Percentiles rank a stretch among this genome's conserved stretches.
phyloP scores from a whole-genome alignment of 306 rosid genomes.

The Erythrophleum fordii region DNA sequence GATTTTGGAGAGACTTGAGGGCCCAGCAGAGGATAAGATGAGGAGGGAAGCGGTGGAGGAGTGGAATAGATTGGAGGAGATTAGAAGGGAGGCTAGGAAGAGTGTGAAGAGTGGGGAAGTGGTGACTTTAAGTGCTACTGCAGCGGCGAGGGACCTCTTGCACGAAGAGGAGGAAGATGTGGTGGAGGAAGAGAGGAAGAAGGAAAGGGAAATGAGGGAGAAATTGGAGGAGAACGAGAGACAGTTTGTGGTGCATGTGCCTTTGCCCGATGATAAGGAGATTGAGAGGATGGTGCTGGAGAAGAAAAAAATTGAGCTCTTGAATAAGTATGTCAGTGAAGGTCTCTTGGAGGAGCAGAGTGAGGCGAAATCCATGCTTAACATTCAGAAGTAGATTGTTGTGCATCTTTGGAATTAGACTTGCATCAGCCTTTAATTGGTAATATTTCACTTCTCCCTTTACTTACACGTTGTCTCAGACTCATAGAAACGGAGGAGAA shows the following conservation, averaged over 20 bases:
- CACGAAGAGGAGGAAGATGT: constrained; percentile 87
- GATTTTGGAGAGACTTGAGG: constrained; percentile 70
- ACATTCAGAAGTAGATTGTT: constrained; percentile 56
- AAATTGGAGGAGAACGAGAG: constrained; percentile 50
- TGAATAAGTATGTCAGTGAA: constrained; percentile 73
- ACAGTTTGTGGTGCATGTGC: constrained; percentile 90
- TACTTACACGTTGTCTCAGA: constrained; percentile 3
- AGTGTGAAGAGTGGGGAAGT: constrained; percentile 85
- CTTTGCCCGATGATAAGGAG: constrained; percentile 85
- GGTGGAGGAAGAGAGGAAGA: constrained; percentile 73
- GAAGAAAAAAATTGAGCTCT: constrained; percentile 88
- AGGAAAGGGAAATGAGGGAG: constrained; percentile 52
- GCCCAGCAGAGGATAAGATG: constrained; percentile 66
- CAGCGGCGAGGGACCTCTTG: constrained; percentile 60
- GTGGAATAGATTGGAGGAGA: constrained; percentile 77
- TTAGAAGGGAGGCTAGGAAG: constrained; percentile 82
- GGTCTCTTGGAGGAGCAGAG: constrained; percentile 79
- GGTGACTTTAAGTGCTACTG: constrained; percentile 49
- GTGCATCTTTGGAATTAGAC: constrained; percentile 6
- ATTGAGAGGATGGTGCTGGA: constrained; percentile 93
- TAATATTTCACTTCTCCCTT: neutral
- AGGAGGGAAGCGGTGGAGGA: constrained; percentile 70
- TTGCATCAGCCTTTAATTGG: constrained; percentile 1
- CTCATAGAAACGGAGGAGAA: neutral
- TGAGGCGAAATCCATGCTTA: constrained; percentile 77